Evolutionary conservation across 805 yeast genomes (phyloP).

Genomic region (Lipomyces chichibuensis): DNA sequence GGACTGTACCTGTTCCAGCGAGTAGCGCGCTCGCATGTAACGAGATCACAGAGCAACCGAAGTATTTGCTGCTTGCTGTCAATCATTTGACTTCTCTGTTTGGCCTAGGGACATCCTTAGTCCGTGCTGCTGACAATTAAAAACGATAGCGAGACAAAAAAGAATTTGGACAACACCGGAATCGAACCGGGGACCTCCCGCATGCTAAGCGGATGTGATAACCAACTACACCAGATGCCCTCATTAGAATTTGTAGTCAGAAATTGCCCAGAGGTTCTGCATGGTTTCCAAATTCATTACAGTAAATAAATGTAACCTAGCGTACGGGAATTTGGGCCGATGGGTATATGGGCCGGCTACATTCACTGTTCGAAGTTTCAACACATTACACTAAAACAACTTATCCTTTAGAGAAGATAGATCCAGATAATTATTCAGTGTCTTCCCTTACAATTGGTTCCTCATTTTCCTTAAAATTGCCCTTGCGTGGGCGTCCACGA

Average conservation of each 20-base stretch:
- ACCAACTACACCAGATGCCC: conserved; percentile 46
- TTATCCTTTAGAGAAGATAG: conserved; percentile 1
- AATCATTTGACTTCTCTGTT: too few relatives aligned
- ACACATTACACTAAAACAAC: conserved; percentile 3
- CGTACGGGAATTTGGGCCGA: background rate
- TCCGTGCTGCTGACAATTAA: too few relatives aligned
- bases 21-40: too few relatives aligned
- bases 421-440: conserved; percentile 1
- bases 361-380: conserved; percentile 2
- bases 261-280: background rate
- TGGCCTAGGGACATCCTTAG: too few relatives aligned
- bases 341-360: too few relatives aligned
- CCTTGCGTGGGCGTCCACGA: conserved; percentile 5
- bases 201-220: conserved; percentile 46
- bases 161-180: conserved; percentile 46
- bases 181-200: conserved; percentile 47
- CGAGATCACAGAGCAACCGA: too few relatives aligned
- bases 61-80: too few relatives aligned
- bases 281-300: too few relatives aligned
- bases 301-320: too few relatives aligned
- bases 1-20: too few relatives aligned
- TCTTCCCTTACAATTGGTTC: background rate
- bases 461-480: background rate
- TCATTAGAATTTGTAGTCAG: too few relatives aligned
- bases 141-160: background rate